Evolutionary conservation across 1,139 yeast species (phyloP), one percentile per base, ranked within the genome.

Genomic region (Candida smagusa): DNA sequence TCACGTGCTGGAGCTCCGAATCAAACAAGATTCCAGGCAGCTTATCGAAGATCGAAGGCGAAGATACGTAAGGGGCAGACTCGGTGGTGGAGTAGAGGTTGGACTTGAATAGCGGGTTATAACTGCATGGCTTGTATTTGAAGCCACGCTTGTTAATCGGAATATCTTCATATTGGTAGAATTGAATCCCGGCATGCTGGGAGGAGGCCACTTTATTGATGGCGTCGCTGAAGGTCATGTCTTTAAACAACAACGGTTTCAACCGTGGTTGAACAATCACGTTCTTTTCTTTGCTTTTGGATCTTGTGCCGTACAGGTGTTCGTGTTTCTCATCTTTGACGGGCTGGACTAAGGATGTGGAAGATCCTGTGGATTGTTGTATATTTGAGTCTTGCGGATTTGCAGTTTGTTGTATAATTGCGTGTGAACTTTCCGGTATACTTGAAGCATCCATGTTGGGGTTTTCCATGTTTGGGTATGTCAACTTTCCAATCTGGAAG

Each of bases 91-190:
- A 70, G 53, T 87, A 90, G 49, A 83, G 68, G 29, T 81, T 67
- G 13, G 84, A 74, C 2, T 66, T 61, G 45, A 88, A 73, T 2
- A 56, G 49, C 1, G 87, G 82, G 44, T 81, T 81, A 0, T 95
- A 90, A 7, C 81, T 74, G 56, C 96, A 87, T 25, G 90, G 81
- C 39, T 78, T 70, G 58, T 90, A 92, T 45, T 88, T 79, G 65
- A 83, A 92, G 1, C 96, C 94, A 38, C 95, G 65, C 48, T 81
- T 74, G 57, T 88, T 88, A 46, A 77, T 67, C 0, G 97, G 97
- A 37, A 80, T 77, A 41, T 89, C 97, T 29, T 86, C 95, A 11
- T 77, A 68, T 26, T 65, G 63, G 47, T 58, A 74, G 48, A 79
- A 74, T 7, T 53, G 55, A 4, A 53, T 48, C 12, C 48, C 57